These are phyloP conservation scores for Ustilago bromivora DNA, from an alignment of 1,284 basidiomycete genomes.

Conservation along the genomic window DNA sequence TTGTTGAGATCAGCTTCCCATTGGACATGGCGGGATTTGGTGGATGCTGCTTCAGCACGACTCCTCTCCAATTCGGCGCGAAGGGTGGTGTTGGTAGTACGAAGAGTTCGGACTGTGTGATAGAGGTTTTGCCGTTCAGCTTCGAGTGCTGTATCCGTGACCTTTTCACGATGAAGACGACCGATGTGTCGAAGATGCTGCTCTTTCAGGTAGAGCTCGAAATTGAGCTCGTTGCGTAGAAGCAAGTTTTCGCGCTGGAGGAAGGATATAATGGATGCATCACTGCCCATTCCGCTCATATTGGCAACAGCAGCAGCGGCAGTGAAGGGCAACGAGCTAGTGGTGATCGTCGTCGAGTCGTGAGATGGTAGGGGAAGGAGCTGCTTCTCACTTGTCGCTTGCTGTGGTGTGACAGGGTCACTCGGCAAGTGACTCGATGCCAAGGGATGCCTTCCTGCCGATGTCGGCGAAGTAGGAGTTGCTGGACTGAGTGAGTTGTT, in stretches of 20 bases:
- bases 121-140: conserved; percentile 68
- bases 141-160: conserved; percentile 63
- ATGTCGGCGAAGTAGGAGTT: conserved; percentile 35
- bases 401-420: conserved; percentile 28
- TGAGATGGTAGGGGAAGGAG: conserved; percentile 11
- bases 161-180: conserved; percentile 67
- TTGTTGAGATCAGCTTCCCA: conserved; percentile 66
- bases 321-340: not conserved
- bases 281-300: conserved; percentile 15
- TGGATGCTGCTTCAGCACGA: conserved; percentile 53
- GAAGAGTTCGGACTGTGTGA: conserved; percentile 56
- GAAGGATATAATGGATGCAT: conserved; percentile 32
- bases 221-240: conserved; percentile 65
- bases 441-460: conserved; percentile 30
- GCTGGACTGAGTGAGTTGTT: conserved; percentile 22
- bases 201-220: conserved; percentile 69
- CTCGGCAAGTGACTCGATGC: conserved; percentile 33
- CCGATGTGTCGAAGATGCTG: conserved; percentile 69
- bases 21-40: conserved; percentile 56
- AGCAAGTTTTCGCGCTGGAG: conserved; percentile 61
- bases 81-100: conserved; percentile 40
- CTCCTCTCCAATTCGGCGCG: conserved; percentile 48
- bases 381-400: conserved; percentile 15
- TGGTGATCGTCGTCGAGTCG: not conserved
- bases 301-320: not conserved